phyloP scores from a whole-genome alignment of 129 eudicot species.

The Mikania micrantha region DNA sequence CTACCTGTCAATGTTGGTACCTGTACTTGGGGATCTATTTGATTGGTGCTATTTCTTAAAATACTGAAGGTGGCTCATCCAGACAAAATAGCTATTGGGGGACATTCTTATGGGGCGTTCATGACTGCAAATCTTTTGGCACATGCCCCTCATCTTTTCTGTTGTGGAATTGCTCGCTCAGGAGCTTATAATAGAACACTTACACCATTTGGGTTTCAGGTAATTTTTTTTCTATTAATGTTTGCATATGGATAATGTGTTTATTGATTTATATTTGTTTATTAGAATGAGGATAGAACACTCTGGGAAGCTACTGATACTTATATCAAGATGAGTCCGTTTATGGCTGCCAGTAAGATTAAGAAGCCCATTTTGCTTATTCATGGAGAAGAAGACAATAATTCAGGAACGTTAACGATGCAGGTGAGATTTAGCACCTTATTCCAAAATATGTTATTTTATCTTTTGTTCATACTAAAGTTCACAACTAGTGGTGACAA shows the following conservation, averaged over 20 bases:
- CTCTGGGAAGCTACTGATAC: constrained; percentile 92
- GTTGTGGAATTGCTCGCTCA: constrained; percentile 98
- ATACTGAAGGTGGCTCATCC: constrained; percentile 88
- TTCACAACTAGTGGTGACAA: not conserved
- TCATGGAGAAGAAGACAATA: constrained; percentile 98
- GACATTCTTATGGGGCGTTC: constrained; percentile 99
- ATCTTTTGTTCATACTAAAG: not conserved
- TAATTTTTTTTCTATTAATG: constrained; percentile 5
- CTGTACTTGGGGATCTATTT: not conserved
- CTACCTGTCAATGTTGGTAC: not conserved
- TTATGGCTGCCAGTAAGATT: constrained; percentile 81
- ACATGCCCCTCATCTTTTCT: constrained; percentile 94
- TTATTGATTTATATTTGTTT: not conserved
- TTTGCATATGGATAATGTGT: not conserved
- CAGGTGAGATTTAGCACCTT: constrained; percentile 45
- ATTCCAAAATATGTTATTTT: not conserved
- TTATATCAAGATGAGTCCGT: constrained; percentile 90
- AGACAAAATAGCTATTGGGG: constrained; percentile 87
- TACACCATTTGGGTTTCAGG: constrained; percentile 99
- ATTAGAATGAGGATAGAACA: constrained; percentile 90
- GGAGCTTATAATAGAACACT: constrained; percentile 96
- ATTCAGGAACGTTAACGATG: constrained; percentile 91
- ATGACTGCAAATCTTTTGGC: constrained; percentile 98
- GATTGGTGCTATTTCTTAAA: constrained; percentile 17
- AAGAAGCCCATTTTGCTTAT: constrained; percentile 92